These are phyloP conservation scores for Akanthomyces muscarius DNA, from an alignment of 2,329 filamentous ascomycete genomes.

Conservation along the genomic window DNA sequence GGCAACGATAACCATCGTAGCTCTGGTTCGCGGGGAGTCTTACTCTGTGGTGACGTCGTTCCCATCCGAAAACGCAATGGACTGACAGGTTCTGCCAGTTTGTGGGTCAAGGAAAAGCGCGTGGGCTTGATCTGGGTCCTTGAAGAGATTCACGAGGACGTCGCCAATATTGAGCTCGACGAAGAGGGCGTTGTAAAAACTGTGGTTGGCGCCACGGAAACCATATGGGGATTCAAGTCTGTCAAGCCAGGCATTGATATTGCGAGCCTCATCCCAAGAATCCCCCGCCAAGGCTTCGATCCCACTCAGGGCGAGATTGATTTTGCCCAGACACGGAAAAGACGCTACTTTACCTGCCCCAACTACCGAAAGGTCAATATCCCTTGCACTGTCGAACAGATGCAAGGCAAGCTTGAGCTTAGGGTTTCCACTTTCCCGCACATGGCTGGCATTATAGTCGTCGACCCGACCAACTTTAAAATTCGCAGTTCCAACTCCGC, in stretches of 20 bases:
- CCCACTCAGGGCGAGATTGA: conserved; percentile 70
- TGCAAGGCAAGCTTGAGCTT: conserved; percentile 65
- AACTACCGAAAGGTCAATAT: conserved; percentile 75
- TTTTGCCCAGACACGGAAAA: conserved; percentile 67
- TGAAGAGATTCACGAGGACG: conserved; percentile 95
- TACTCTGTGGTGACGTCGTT: conserved; percentile 96
- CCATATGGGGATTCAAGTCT: conserved; percentile 77
- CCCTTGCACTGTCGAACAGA: conserved; percentile 74
- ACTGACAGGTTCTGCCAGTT: conserved; percentile 81
- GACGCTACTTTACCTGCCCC: conserved; percentile 79
- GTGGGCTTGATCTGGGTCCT: conserved; percentile 95
- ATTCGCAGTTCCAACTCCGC: conserved; percentile 93
- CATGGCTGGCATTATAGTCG: conserved; percentile 92
- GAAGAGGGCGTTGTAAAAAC: conserved; percentile 70
- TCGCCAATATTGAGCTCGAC: conserved; percentile 72
- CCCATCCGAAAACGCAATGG: conserved; percentile 96
- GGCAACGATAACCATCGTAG: conserved; percentile 59
- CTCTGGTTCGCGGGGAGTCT: conserved; percentile 78
- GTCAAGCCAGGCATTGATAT: conserved; percentile 68
- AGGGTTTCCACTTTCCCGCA: conserved; percentile 93
- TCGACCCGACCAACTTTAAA: conserved; percentile 71
- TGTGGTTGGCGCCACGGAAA: conserved; percentile 69
- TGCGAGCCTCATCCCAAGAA: conserved; percentile 71
- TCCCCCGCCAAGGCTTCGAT: conserved; percentile 72
- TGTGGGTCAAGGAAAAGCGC: conserved; percentile 98